Percentiles rank a stretch among this genome's conserved stretches.
Evolutionary conservation across 176 grass and related monocot species (phyloP).

Genomic region (Coix lacrymajobi): DNA sequence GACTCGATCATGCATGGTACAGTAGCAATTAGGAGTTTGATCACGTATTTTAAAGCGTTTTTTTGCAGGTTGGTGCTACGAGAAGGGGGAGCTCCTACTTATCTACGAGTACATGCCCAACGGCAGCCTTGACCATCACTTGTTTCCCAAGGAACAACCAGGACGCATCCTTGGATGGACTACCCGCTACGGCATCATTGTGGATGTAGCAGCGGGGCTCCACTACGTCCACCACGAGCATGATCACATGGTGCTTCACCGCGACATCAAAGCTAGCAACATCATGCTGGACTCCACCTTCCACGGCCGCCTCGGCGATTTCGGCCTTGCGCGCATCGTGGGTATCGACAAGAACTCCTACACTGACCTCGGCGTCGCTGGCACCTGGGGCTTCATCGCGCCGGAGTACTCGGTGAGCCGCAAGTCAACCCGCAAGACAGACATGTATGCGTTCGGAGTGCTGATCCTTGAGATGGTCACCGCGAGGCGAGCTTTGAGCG

Average conservation of each 20-base stretch:
- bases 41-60: too few relatives aligned
- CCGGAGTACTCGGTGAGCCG: constrained; percentile 42
- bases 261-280: too few relatives aligned
- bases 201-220: not conserved
- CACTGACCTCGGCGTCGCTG: constrained; percentile 39
- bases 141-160: not conserved
- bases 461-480: constrained; percentile 48
- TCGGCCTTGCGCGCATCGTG: not conserved
- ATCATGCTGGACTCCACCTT: constrained; percentile 12
- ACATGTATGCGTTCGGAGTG: constrained; percentile 46
- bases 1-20: too few relatives aligned
- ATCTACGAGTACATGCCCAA: constrained; percentile 6
- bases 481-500: not conserved
- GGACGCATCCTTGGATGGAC: not conserved
- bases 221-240: constrained; percentile 26
- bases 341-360: constrained; percentile 11
- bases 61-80: constrained; percentile 19
- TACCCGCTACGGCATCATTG: not conserved
- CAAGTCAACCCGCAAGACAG: constrained; percentile 44
- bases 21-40: too few relatives aligned
- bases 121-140: constrained; percentile 1
- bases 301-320: not conserved
- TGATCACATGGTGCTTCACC: not conserved
- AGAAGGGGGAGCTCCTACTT: not conserved
- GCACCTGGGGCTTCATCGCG: constrained; percentile 60